Percentiles rank a stretch among this genome's conserved stretches.
Conservation (phyloP, 495 filamentous ascomycete species). For the Aspergillus funiculosus region DNA sequence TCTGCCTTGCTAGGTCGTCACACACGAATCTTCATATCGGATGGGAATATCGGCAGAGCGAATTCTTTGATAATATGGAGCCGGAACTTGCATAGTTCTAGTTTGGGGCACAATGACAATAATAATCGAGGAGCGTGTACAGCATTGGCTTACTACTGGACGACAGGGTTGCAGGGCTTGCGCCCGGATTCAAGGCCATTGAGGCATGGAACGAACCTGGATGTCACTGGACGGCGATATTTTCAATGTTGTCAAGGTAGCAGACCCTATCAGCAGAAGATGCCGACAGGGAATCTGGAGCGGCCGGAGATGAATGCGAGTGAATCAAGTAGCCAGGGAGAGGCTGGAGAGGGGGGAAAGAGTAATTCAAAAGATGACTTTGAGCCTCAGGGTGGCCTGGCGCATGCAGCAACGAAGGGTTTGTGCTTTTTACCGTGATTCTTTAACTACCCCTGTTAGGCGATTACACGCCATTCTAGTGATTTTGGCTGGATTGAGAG, state of each 20-base stretch:
- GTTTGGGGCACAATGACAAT: no score
- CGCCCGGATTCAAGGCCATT: background rate
- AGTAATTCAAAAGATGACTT: background rate
- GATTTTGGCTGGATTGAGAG: conserved; percentile 1
- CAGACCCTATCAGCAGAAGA: background rate
- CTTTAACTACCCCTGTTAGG: no score
- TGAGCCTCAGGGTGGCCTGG: conserved; percentile 18
- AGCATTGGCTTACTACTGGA: no score
- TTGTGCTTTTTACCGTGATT: conserved; percentile 7
- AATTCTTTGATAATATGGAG: no score
- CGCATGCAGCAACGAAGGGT: conserved; percentile 61
- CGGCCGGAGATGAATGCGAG: conserved; percentile 3
- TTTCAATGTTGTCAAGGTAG: background rate
- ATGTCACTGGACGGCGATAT: background rate
- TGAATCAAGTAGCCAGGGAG: conserved; percentile 13
- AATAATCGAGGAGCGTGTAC: no score
- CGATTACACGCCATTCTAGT: no score
- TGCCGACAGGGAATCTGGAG: conserved; percentile 6
- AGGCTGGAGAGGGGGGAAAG: conserved; percentile 3
- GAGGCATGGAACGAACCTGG: background rate
- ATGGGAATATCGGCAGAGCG: no score
- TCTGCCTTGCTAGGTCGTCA: no score
- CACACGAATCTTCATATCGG: no score
- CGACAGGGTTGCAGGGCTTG: background rate
- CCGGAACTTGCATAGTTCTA: no score